Conservation (phyloP, 352 stramenopile species). For the Blastocystis sp. region DNA sequence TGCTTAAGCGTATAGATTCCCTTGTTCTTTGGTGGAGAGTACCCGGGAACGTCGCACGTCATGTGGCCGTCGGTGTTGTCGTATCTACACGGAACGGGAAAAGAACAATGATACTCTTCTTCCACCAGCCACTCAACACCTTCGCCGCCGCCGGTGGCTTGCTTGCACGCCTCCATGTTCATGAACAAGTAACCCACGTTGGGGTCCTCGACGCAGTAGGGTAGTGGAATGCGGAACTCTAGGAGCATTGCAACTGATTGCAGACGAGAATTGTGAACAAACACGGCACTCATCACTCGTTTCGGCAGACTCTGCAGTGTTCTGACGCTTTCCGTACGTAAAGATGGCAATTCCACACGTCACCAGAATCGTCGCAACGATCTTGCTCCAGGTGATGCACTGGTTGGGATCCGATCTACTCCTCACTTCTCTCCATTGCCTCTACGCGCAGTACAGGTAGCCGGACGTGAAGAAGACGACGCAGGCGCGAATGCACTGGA, state of each 20-base stretch:
- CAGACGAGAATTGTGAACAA: background rate
- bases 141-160: slow-evolving; percentile 35
- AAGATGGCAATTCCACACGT: slow-evolving; percentile 33
- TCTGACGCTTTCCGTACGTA: background rate
- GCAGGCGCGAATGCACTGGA: slow-evolving; percentile 40
- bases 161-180: slow-evolving; percentile 14
- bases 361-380: slow-evolving; percentile 22
- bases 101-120: background rate
- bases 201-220: slow-evolving; percentile 21
- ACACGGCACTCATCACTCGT: background rate
- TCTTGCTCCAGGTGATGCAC: slow-evolving; percentile 36
- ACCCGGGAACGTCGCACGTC: slow-evolving; percentile 26
- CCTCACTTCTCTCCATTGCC: background rate
- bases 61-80: slow-evolving; percentile 45
- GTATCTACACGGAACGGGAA: background rate
- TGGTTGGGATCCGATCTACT: slow-evolving; percentile 32
- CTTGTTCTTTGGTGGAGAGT: slow-evolving; percentile 29
- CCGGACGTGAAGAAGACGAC: slow-evolving; percentile 40
- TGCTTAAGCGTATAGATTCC: slow-evolving; percentile 35
- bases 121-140: slow-evolving; percentile 29
- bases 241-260: background rate
- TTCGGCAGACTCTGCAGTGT: background rate
- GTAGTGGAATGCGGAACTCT: slow-evolving; percentile 17
- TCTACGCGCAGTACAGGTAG: slow-evolving; percentile 30
- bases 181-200: slow-evolving; percentile 32